Evolutionary conservation across 2,329 filamentous ascomycete genomes (phyloP).

Genomic region (Colletotrichum melonis): DNA sequence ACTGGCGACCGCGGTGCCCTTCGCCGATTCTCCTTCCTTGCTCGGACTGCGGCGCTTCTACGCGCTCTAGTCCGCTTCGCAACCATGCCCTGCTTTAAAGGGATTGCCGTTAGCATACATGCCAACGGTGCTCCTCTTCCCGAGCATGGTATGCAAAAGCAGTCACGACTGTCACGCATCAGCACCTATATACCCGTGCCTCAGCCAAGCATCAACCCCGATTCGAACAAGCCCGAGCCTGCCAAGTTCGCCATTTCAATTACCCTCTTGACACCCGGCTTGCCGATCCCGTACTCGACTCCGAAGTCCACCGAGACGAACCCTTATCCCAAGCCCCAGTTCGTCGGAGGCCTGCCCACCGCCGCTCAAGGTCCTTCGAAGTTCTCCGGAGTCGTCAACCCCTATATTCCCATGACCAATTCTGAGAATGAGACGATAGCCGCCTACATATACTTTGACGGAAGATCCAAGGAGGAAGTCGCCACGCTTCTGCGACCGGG

Average conservation of each 20-base stretch:
- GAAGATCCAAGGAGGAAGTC: conserved; percentile 93
- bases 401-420: conserved; percentile 92
- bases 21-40: not conserved
- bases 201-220: conserved; percentile 74
- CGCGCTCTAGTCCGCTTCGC: conserved; percentile 16
- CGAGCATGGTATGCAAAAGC: conserved; percentile 95
- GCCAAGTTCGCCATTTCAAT: conserved; percentile 99
- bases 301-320: conserved; percentile 82
- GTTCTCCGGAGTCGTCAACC: conserved; percentile 71
- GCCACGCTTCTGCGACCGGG: conserved; percentile 91
- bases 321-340: conserved; percentile 83
- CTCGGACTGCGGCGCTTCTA: conserved; percentile 1
- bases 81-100: conserved; percentile 96
- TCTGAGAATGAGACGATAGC: conserved; percentile 97
- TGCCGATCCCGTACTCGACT: conserved; percentile 92
- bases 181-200: conserved; percentile 98
- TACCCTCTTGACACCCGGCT: conserved; percentile 88
- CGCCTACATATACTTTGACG: conserved; percentile 99
- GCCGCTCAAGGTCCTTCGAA: conserved; percentile 59
- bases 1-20: not conserved
- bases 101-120: conserved; percentile 98
- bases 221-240: conserved; percentile 84
- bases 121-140: conserved; percentile 81
- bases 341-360: conserved; percentile 78
- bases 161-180: conserved; percentile 90